These are phyloP conservation scores for Mycothermus thermophilus DNA, from an alignment of 495 filamentous ascomycete genomes.

Conservation along the genomic window DNA sequence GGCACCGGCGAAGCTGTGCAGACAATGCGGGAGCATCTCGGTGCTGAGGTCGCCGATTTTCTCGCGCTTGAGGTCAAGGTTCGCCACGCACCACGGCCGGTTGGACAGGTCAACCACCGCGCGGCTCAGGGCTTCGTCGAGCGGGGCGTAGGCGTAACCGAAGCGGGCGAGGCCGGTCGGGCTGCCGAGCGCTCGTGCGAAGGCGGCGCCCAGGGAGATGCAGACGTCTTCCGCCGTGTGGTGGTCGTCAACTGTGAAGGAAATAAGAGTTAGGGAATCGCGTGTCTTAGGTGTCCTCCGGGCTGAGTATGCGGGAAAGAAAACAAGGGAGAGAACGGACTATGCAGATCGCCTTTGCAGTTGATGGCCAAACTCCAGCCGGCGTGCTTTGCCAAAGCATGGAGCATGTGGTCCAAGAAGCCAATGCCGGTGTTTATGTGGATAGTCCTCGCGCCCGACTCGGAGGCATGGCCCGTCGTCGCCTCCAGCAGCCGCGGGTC, in stretches of 20 bases:
- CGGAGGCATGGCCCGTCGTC: conserved; percentile 57
- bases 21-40: conserved; percentile 94
- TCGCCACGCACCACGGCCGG: conserved; percentile 69
- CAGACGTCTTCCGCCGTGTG: conserved; percentile 95
- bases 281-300: no score
- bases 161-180: conserved; percentile 76
- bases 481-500: conserved; percentile 28
- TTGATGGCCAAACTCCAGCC: conserved; percentile 77
- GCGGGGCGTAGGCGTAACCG: conserved; percentile 76
- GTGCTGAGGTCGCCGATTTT: conserved; percentile 85
- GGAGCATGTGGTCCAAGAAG: conserved; percentile 98
- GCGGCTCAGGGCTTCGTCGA: conserved; percentile 88
- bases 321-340: conserved; percentile 33
- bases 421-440: conserved; percentile 86
- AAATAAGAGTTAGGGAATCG: neutral
- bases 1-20: conserved; percentile 84
- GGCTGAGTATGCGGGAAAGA: neutral
- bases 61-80: conserved; percentile 71
- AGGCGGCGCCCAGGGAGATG: conserved; percentile 76
- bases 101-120: conserved; percentile 91
- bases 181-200: conserved; percentile 59
- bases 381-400: conserved; percentile 87
- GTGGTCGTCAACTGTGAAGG: conserved; percentile 77
- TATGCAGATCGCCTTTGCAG: conserved; percentile 80
- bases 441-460: conserved; percentile 72